A percentile compares a stretch with the other conserved stretches of the same genome.
phyloP scores from a whole-genome alignment of 805 yeast genomes.

The Candida xiaguanensis region DNA sequence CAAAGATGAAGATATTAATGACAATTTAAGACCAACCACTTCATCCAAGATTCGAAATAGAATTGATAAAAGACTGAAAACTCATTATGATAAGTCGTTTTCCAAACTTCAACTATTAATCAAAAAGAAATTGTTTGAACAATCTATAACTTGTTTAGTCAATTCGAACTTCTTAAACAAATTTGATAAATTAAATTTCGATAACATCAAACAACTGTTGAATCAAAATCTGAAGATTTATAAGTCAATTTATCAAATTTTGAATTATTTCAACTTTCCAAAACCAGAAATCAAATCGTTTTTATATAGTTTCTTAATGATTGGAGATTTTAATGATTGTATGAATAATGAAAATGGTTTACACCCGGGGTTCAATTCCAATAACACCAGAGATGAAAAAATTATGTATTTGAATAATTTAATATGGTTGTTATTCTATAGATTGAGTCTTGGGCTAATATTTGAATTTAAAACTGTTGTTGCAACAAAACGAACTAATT shows the following conservation, averaged over 20 bases:
- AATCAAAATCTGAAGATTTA: constrained; percentile 1
- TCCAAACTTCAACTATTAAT: neutral
- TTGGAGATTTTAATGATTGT: constrained; percentile 17
- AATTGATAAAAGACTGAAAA: neutral
- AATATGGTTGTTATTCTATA: constrained; percentile 18
- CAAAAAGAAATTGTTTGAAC: neutral
- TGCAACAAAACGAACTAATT: neutral
- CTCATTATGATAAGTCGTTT: no score
- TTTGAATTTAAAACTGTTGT: constrained; percentile 12
- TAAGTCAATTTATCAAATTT: constrained; percentile 1
- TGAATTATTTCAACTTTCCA: constrained; percentile 1
- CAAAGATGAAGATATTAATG: neutral
- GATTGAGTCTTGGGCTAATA: constrained; percentile 13
- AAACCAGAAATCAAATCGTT: constrained; percentile 9
- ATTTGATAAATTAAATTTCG: constrained; percentile 3
- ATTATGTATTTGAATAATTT: constrained; percentile 13
- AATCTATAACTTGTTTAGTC: neutral
- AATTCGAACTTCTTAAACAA: constrained; percentile 4
- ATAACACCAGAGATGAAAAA: constrained; percentile 7
- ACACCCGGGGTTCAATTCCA: constrained; percentile 24
- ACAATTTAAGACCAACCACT: neutral
- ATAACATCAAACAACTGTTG: constrained; percentile 1
- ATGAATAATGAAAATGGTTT: neutral
- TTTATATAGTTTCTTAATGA: constrained; percentile 19
- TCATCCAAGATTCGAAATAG: neutral